phyloP scores from a whole-genome alignment of 768 basidiomycete species.

The Pisolithus orientalis region DNA sequence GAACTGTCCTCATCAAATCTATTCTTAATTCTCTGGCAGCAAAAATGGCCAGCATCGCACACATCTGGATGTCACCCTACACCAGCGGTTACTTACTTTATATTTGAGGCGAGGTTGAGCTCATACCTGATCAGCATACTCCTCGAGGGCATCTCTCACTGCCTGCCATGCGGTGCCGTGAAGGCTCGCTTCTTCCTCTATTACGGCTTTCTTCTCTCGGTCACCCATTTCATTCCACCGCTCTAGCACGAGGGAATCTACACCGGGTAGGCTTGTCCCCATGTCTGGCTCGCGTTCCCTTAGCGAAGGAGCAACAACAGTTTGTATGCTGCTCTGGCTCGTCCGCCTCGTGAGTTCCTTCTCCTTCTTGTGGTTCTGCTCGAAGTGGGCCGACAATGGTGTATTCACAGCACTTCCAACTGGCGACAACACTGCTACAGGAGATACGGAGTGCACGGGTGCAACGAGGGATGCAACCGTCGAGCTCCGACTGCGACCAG shows the following conservation, averaged over 20 bases:
- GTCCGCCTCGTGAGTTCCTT: conserved; percentile 35
- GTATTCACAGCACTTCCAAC: neutral
- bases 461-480: conserved; percentile 59
- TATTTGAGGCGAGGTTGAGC: neutral
- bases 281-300: conserved; percentile 30
- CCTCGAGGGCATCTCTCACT: conserved; percentile 49
- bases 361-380: conserved; percentile 11
- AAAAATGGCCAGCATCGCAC: conserved; percentile 62
- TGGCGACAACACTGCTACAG: conserved; percentile 9
- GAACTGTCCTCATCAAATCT: conserved; percentile 34
- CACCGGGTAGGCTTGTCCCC: conserved; percentile 3
- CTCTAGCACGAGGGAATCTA: conserved; percentile 2
- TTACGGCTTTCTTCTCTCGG: conserved; percentile 21
- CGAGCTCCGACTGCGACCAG: conserved; percentile 52
- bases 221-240: conserved; percentile 24
- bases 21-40: conserved; percentile 54
- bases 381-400: conserved; percentile 1
- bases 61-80: conserved; percentile 79
- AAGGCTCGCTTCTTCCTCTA: conserved; percentile 44
- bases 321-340: conserved; percentile 65
- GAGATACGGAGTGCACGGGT: conserved; percentile 17
- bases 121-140: conserved; percentile 55
- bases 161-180: conserved; percentile 53
- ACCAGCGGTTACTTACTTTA: neutral
- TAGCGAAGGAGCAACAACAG: conserved; percentile 55